These are phyloP conservation scores for Pichia nanzhaoensis DNA, from an alignment of 805 yeast genomes.

Conservation along the genomic window DNA sequence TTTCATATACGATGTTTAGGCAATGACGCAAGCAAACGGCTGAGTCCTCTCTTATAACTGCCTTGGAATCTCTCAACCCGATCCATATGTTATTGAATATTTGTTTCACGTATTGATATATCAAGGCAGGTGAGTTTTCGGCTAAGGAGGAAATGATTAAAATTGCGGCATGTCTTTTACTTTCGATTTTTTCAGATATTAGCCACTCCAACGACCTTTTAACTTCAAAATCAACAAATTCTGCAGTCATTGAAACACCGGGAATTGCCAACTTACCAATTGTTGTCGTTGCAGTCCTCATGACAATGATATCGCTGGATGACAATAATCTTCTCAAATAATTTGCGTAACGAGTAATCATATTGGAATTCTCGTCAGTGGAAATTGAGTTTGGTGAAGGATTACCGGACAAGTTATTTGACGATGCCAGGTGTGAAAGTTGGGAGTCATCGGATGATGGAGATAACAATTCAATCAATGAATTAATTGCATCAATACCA, in stretches of 20 bases:
- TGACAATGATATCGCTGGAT: constrained; percentile 74
- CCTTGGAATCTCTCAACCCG: constrained; percentile 74
- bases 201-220: constrained; percentile 88
- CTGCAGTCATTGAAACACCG: constrained; percentile 85
- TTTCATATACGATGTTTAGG: constrained; percentile 66
- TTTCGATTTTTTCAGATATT: constrained; percentile 79
- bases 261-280: constrained; percentile 85
- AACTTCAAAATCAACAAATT: constrained; percentile 88
- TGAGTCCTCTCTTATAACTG: constrained; percentile 72
- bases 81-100: constrained; percentile 82
- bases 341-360: constrained; percentile 86
- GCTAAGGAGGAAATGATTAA: constrained; percentile 79
- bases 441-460: constrained; percentile 38
- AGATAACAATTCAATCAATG: constrained; percentile 77
- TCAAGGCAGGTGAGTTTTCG: constrained; percentile 74
- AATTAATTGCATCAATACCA: constrained; percentile 85
- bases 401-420: constrained; percentile 13
- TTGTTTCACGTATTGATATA: constrained; percentile 71
- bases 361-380: constrained; percentile 72
- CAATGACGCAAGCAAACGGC: constrained; percentile 76
- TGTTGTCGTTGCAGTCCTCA: constrained; percentile 80
- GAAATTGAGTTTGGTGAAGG: constrained; percentile 4
- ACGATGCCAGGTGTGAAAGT: constrained; percentile 32
- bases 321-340: constrained; percentile 76
- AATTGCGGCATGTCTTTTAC: constrained; percentile 85